Conservation (phyloP, 331 rosid species). For the Malus hybrid region DNA sequence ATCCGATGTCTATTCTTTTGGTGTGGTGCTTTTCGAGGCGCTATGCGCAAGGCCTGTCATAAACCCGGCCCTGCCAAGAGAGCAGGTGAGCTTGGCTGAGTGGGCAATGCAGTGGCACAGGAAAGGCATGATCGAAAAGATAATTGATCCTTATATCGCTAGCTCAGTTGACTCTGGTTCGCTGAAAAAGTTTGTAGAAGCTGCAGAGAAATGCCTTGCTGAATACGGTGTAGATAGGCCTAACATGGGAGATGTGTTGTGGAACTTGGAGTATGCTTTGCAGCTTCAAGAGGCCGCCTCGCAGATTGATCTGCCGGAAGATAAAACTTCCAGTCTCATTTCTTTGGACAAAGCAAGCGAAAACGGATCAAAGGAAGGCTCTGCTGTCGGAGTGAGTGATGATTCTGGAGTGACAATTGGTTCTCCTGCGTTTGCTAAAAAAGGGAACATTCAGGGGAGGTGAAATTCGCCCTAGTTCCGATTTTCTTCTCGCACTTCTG, state of each 20-base stretch:
- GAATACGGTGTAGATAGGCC: constrained; percentile 75
- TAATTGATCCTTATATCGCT: constrained; percentile 43
- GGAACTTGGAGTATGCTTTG: constrained; percentile 75
- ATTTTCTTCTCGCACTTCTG: not conserved
- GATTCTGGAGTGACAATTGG: constrained; percentile 11
- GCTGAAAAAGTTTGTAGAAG: constrained; percentile 37
- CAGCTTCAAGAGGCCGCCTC: constrained; percentile 47
- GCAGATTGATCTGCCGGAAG: constrained; percentile 22
- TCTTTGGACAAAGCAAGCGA: constrained; percentile 12
- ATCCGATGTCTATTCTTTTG: constrained; percentile 81
- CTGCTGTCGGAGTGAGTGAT: constrained; percentile 12
- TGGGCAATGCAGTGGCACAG: constrained; percentile 53
- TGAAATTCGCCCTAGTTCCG: not conserved
- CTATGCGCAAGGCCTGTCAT: constrained; percentile 66
- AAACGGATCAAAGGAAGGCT: constrained; percentile 6
- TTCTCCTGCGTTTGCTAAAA: constrained; percentile 39
- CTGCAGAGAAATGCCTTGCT: constrained; percentile 62
- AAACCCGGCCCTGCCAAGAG: constrained; percentile 41
- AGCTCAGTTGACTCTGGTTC: constrained; percentile 31
- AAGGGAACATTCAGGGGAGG: constrained; percentile 36
- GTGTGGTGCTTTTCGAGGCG: constrained; percentile 76
- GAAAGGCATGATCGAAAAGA: constrained; percentile 39
- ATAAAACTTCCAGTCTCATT: constrained; percentile 5
- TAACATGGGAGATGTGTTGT: constrained; percentile 70
- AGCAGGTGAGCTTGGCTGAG: constrained; percentile 70